Evolutionary conservation across 208 protist genomes (phyloP).

Genomic region (Strigomonas culicis): DNA sequence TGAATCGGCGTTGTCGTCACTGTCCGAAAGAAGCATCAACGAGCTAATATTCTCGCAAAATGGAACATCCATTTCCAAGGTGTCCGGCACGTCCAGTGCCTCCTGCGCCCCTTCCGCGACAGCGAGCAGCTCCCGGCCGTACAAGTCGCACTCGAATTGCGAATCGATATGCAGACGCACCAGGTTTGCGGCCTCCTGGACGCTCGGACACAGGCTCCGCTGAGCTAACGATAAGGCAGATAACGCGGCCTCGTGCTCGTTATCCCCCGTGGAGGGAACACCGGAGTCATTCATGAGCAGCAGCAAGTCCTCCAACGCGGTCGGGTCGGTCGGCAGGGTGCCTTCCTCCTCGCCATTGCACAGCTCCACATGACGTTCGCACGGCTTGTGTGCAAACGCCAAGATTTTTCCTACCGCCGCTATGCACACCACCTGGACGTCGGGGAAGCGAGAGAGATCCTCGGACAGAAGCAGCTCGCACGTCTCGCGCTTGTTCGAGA

Average conservation of each 20-base stretch:
- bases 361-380: slow-evolving; percentile 42
- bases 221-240: slow-evolving; percentile 10
- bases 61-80: slow-evolving; percentile 48
- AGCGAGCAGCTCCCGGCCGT: slow-evolving; percentile 41
- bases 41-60: slow-evolving; percentile 54
- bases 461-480: slow-evolving; percentile 45
- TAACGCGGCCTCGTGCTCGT: not conserved
- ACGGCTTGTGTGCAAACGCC: slow-evolving; percentile 50
- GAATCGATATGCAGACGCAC: slow-evolving; percentile 37
- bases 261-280: not conserved
- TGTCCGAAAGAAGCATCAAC: slow-evolving; percentile 51
- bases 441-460: slow-evolving; percentile 40
- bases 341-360: slow-evolving; percentile 54
- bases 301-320: slow-evolving; percentile 11
- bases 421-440: slow-evolving; percentile 84
- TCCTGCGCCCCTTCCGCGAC: slow-evolving; percentile 65
- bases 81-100: slow-evolving; percentile 41
- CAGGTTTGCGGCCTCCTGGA: slow-evolving; percentile 63
- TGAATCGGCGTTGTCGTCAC: slow-evolving; percentile 24
- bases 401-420: slow-evolving; percentile 91
- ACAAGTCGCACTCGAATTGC: slow-evolving; percentile 37
- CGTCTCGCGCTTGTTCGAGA: slow-evolving; percentile 45
- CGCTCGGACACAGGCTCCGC: slow-evolving; percentile 23
- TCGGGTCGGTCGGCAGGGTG: slow-evolving; percentile 7
- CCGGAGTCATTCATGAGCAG: not conserved